Conservation (phyloP, 371 early-diverging fungal species). For the Cladochytrium tenue region DNA sequence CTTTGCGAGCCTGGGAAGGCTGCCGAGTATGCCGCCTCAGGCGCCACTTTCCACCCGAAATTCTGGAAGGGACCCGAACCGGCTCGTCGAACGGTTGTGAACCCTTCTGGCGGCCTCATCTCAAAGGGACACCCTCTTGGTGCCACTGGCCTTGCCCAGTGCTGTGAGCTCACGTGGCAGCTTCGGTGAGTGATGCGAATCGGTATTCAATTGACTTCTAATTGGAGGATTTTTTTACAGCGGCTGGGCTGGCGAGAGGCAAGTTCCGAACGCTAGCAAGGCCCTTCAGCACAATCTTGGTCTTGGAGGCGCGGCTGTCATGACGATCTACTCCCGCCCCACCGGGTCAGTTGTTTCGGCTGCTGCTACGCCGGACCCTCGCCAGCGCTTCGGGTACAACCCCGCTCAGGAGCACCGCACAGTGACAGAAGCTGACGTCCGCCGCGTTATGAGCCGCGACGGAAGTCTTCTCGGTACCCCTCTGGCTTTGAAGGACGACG, state of each 20-base stretch:
- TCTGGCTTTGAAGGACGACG: slow-evolving; percentile 4
- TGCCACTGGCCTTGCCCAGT: slow-evolving; percentile 80
- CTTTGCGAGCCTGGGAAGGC: slow-evolving; percentile 61
- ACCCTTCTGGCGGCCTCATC: slow-evolving; percentile 80
- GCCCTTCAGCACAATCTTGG: slow-evolving; percentile 83
- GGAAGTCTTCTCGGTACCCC: slow-evolving; percentile 23
- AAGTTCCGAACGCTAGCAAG: slow-evolving; percentile 60
- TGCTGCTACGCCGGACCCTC: slow-evolving; percentile 29
- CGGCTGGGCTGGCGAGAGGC: slow-evolving; percentile 72
- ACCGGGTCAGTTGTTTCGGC: slow-evolving; percentile 17
- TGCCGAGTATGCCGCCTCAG: slow-evolving; percentile 16
- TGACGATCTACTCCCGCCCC: slow-evolving; percentile 67
- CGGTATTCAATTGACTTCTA: neutral
- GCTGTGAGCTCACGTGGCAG: slow-evolving; percentile 54
- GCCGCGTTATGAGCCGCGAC: slow-evolving; percentile 45
- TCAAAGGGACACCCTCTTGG: slow-evolving; percentile 83
- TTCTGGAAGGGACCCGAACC: slow-evolving; percentile 21
- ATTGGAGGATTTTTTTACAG: slow-evolving; percentile 17
- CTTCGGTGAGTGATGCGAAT: slow-evolving; percentile 12
- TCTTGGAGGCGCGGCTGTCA: slow-evolving; percentile 75
- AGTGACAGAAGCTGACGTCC: slow-evolving; percentile 62
- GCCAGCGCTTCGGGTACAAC: slow-evolving; percentile 70
- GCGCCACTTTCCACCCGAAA: slow-evolving; percentile 40
- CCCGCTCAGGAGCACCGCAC: slow-evolving; percentile 68
- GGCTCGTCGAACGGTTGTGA: slow-evolving; percentile 49